Evolutionary conservation across 2,329 filamentous ascomycete genomes (phyloP), one percentile per base, ranked within the genome.

Genomic region (Xylaria digitata): DNA sequence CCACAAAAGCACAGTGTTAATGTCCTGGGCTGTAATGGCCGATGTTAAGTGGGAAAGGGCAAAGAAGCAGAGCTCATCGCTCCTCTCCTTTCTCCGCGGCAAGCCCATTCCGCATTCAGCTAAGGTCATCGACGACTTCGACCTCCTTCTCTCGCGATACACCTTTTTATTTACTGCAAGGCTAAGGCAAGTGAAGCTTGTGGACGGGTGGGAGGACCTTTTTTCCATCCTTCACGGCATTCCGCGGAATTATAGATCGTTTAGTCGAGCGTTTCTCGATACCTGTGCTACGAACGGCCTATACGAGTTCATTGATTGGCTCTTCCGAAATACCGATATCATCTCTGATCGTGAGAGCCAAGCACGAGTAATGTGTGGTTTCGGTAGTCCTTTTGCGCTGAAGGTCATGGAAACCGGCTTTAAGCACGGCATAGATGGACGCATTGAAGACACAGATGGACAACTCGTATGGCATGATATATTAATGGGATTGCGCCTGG

Each of bases 281-380:
- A n/a, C 1, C 0, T 45, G 54, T 21, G 54, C 40, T 19, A n/a
- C 2, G n/a, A 2, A 0, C 1, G 54, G 54, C 40, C 23, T 57
- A 34, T 23, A 46, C 23, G 54, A 46, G 40, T 57, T 57, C 23
- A 57, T 57, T 46, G 42, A 19, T 17, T 57, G 54, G 54, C 54
- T 57, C 37, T 32, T 57, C 40, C 54, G 23, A 6, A 11, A 57
- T 15, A 57, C 54, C 1, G 42, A 57, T 19, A 3, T 57, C 15
- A 21, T 57, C 40, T 23, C 21, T 15, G 7, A 57, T 6, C 13
- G 46, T n/a, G 23, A 1, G 19, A 46, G 21, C 3, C 17, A 2
- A 26, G 15, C 7, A 9, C 2, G 4, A 8, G 9, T 48, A 48
- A 26, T 26, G 19, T 2, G 7, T 5, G n/a, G n/a, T n/a, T n/a